phyloP scores from a whole-genome alignment of 2,329 filamentous ascomycete species.

The Didymella segeticola region DNA sequence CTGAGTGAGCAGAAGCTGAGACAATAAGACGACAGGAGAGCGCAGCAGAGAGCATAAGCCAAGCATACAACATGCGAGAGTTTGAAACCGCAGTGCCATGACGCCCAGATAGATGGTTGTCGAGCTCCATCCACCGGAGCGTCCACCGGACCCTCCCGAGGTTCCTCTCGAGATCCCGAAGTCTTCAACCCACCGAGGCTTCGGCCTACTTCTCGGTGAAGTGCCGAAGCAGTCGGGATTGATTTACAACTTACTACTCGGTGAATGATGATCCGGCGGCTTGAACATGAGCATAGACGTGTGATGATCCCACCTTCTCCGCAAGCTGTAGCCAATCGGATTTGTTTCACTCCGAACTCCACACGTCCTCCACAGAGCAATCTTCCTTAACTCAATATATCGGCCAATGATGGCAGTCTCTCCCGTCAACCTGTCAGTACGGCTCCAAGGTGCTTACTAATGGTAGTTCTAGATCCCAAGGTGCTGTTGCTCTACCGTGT shows the following conservation, averaged over 20 bases:
- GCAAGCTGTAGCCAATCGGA: background rate
- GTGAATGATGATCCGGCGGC: background rate
- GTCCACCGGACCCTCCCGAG: background rate
- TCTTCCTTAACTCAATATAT: too few species aligned
- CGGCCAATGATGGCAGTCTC: too few species aligned
- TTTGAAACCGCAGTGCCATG: too few species aligned
- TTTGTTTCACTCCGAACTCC: background rate
- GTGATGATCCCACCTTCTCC: too few species aligned
- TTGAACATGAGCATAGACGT: background rate
- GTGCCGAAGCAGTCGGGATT: background rate
- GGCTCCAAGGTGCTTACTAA: too few species aligned
- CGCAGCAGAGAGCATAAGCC: too few species aligned
- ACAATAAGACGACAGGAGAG: background rate
- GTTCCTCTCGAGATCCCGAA: too few species aligned
- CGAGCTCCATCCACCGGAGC: constrained; percentile 1
- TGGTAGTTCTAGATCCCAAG: too few species aligned
- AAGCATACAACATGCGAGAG: too few species aligned
- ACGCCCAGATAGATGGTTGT: background rate
- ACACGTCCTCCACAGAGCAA: too few species aligned
- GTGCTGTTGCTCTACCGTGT: constrained; percentile 15
- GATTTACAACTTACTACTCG: background rate
- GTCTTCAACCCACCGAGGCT: background rate
- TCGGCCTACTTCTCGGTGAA: background rate
- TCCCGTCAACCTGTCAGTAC: background rate
- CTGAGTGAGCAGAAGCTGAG: too few species aligned